These are phyloP conservation scores for Coffea canephora DNA, from an alignment of 257 asterid genomes.

Conservation along the genomic window DNA sequence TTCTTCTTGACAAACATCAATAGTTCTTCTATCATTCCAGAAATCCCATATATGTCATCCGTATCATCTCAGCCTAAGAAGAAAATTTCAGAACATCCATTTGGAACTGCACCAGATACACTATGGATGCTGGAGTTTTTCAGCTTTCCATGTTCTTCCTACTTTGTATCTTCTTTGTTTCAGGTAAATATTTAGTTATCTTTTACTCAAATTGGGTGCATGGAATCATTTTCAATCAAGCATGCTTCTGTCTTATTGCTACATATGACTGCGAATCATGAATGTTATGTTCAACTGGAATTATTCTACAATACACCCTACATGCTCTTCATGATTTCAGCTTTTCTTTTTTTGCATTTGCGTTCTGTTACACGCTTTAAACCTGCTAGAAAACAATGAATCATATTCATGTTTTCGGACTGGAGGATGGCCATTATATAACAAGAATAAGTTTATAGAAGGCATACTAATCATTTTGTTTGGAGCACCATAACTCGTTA, in stretches of 20 bases:
- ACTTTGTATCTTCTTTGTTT: conserved; percentile 39
- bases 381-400: background rate
- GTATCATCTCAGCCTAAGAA: background rate
- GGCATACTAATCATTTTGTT: too few species aligned
- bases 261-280: background rate
- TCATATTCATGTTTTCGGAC: too few species aligned
- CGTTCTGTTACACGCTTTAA: too few species aligned
- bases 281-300: background rate
- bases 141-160: conserved; percentile 32
- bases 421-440: too few species aligned
- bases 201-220: background rate
- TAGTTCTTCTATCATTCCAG: conserved; percentile 7
- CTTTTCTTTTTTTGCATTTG: background rate
- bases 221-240: background rate
- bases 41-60: conserved; percentile 11
- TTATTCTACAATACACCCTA: background rate
- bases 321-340: background rate
- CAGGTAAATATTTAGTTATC: conserved; percentile 41
- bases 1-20: conserved; percentile 16
- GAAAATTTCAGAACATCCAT: conserved; percentile 1
- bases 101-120: conserved; percentile 2
- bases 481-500: too few species aligned
- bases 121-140: conserved; percentile 36
- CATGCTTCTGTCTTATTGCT: background rate
- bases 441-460: too few species aligned